A percentile compares a stretch with the other conserved stretches of the same genome.
Conservation (phyloP, 1,139 yeast genomes). For the Blastobotrys indianensis region DNA sequence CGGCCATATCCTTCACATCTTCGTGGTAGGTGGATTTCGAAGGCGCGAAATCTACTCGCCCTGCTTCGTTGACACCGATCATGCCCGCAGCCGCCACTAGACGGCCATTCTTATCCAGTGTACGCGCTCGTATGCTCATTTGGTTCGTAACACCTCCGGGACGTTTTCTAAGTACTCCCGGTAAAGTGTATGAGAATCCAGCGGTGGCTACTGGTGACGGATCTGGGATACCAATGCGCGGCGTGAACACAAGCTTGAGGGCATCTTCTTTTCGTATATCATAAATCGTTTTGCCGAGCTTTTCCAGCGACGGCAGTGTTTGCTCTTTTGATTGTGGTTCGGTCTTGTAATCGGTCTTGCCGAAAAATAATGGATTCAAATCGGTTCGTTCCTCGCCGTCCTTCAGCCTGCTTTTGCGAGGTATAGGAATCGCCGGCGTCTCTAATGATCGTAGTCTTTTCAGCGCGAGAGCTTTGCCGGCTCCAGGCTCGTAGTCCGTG, state of each 20-base stretch:
- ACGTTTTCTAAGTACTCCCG: constrained; percentile 18
- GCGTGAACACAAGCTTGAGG: neutral
- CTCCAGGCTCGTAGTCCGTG: constrained; percentile 44
- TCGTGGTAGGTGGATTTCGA: neutral
- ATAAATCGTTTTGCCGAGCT: constrained; percentile 1
- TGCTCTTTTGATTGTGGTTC: neutral
- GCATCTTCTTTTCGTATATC: neutral
- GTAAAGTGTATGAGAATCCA: constrained; percentile 20
- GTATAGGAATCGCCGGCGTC: constrained; percentile 10
- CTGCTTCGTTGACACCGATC: constrained; percentile 11
- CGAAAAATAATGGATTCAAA: constrained; percentile 11
- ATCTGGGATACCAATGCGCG: neutral
- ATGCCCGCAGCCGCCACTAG: constrained; percentile 19
- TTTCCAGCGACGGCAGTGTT: neutral
- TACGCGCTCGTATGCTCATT: constrained; percentile 15
- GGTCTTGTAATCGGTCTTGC: constrained; percentile 1
- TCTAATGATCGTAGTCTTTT: constrained; percentile 46
- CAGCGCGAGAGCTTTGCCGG: constrained; percentile 43
- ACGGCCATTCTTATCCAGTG: constrained; percentile 12
- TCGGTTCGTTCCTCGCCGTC: constrained; percentile 7
- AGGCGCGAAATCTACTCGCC: neutral
- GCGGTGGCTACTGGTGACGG: constrained; percentile 20
- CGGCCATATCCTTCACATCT: constrained; percentile 1
- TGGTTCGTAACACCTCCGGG: constrained; percentile 15
- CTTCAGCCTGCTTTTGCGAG: constrained; percentile 1